Base-by-base conservation (phyloP, 2,329 filamentous ascomycete genomes). In the Paecilomyces formosus region DNA sequence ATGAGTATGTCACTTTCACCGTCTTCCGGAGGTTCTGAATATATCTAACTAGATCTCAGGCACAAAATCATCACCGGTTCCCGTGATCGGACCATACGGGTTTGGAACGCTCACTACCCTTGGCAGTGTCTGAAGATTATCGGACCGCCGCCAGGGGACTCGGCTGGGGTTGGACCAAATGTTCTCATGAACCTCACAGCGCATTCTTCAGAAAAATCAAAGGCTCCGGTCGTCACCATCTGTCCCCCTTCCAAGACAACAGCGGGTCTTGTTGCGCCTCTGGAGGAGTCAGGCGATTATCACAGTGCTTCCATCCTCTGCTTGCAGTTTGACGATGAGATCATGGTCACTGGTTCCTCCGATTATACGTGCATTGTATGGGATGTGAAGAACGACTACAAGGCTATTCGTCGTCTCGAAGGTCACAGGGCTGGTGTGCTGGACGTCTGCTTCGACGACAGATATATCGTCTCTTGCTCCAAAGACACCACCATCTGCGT, bases 41-140 rank as follows among this genome's bases (percentile, higher is more conserved):
- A 58, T 7, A 55, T 24, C 50, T 55, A 13, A 57, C 39, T n/a
- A 55, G 30, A 18, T 28, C 35, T 31, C 28, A 68, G 88, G 72
- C 82, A 89, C 70, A 99, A 97, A 75, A 96, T 97, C 70, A 92
- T 99, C 64, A 97, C 94, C 2, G 94, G 94, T 28, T 97, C 93
- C 9, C 88, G 94, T 62, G 94, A 99, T 75, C 90, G 90, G 71
- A 97, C 94, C 0, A 94, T 99, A 65, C 89, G 94, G 55, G 85
- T 99, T 31, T 99, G 94, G 94, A 91, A 97, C 73, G 89, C 96
- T 78, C 87, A 89, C 66, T 96, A 90, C 9, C 75, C 75, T 18
- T 88, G 91, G 70, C 82, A 89, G 65, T 99, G 94, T 73, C 82
- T 86, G 56, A 87, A 93, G 60, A 85, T 97, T 53, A 93, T 99